These are phyloP conservation scores for Lachnellula arida DNA, from an alignment of 2,329 filamentous ascomycete species.

Conservation along the genomic window DNA sequence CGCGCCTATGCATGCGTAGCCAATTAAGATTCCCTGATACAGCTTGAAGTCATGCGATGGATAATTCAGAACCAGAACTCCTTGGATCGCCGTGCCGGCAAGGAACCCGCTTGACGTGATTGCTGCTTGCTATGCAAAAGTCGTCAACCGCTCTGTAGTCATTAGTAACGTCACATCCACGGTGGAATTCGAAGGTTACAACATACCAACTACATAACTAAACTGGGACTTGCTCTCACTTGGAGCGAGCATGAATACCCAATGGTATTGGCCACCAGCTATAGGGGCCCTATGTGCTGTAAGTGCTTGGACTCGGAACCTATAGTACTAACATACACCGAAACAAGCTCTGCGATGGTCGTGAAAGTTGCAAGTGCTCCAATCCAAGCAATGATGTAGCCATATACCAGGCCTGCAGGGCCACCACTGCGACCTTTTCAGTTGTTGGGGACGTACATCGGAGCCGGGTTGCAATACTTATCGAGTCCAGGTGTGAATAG, in stretches of 20 bases:
- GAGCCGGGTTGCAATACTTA: conserved; percentile 21
- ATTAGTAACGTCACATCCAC: not conserved
- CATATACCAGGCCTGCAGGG: conserved; percentile 35
- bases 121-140: conserved; percentile 42
- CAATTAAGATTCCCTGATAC: conserved; percentile 40
- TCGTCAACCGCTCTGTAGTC: conserved; percentile 40
- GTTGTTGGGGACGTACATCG: too few relatives aligned
- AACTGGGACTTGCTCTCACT: too few relatives aligned
- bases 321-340: conserved; percentile 24
- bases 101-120: conserved; percentile 39
- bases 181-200: not conserved
- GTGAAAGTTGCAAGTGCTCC: conserved; percentile 22
- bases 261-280: too few relatives aligned
- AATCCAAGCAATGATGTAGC: conserved; percentile 31
- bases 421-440: conserved; percentile 30
- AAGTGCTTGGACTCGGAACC: not conserved
- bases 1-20: conserved; percentile 37
- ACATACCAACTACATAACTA: conserved; percentile 49
- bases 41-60: conserved; percentile 32
- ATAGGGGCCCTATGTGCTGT: conserved; percentile 42
- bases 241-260: too few relatives aligned
- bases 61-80: conserved; percentile 33
- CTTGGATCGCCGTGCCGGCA: conserved; percentile 41
- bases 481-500: conserved; percentile 24
- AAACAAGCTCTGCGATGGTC: conserved; percentile 23